These are phyloP conservation scores for Whalleya microplaca DNA, from an alignment of 2,329 filamentous ascomycete species.

Conservation along the genomic window DNA sequence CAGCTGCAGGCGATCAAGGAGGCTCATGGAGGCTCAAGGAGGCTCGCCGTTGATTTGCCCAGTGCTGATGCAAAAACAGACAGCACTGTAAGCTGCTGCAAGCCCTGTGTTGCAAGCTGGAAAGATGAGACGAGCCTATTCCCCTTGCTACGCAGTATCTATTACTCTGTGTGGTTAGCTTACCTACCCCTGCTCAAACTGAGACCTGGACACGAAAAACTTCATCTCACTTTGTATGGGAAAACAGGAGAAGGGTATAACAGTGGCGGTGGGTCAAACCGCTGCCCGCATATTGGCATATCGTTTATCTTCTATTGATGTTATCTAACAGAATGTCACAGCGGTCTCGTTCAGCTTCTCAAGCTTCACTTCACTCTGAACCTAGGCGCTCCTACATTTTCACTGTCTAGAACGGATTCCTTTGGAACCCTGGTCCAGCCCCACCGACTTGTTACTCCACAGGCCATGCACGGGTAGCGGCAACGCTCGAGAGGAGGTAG, in stretches of 20 bases:
- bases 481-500: neutral
- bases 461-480: slow-evolving; percentile 23
- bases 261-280: slow-evolving; percentile 34
- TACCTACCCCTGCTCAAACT: slow-evolving; percentile 29
- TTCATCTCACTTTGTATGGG: slow-evolving; percentile 23
- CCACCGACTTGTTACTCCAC: slow-evolving; percentile 31
- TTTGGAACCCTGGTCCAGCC: slow-evolving; percentile 10
- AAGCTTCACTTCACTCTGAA: neutral
- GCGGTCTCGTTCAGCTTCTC: neutral
- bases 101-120: slow-evolving; percentile 25
- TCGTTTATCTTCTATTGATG: slow-evolving; percentile 5
- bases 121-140: slow-evolving; percentile 32
- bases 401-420: neutral
- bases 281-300: slow-evolving; percentile 17
- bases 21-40: slow-evolving; percentile 16
- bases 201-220: slow-evolving; percentile 31
- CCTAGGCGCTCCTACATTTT: neutral
- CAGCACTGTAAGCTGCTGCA: slow-evolving; percentile 12
- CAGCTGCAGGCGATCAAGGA: slow-evolving; percentile 26
- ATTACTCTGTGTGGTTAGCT: slow-evolving; percentile 28
- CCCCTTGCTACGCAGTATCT: slow-evolving; percentile 18
- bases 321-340: slow-evolving; percentile 1
- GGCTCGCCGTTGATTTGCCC: slow-evolving; percentile 7
- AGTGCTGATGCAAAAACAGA: slow-evolving; percentile 10
- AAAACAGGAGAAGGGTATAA: slow-evolving; percentile 29